These are phyloP conservation scores for Dalechampia spathulata DNA, from an alignment of 441 rosid species.

Conservation along the genomic window DNA sequence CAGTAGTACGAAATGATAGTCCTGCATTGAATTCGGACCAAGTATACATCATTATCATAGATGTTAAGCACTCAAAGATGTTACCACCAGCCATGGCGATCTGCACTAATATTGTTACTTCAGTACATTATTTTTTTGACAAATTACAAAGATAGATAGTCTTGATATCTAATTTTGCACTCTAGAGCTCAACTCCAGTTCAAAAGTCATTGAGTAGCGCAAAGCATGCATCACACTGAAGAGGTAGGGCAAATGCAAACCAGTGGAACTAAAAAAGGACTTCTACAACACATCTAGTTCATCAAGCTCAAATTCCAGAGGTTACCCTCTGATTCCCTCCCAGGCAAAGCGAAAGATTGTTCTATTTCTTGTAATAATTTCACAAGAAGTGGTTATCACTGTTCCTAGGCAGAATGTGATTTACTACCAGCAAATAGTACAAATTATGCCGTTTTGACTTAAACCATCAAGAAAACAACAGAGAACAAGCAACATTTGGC, in stretches of 20 bases:
- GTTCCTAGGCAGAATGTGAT: no score
- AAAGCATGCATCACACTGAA: not conserved
- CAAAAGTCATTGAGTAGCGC: not conserved
- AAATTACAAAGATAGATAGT: not conserved
- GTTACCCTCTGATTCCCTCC: no score
- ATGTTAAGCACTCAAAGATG: not conserved
- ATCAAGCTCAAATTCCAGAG: no score
- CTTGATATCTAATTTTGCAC: not conserved
- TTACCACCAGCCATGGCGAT: not conserved
- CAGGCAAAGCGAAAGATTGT: no score
- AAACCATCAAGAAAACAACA: no score
- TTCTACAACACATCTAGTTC: not conserved
- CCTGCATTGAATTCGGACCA: conserved; percentile 31
- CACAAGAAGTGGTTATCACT: no score
- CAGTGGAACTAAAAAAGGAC: no score
- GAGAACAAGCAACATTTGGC: no score
- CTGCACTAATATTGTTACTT: not conserved
- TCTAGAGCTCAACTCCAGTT: not conserved
- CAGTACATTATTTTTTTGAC: not conserved
- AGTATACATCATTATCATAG: not conserved
- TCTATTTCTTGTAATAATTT: no score
- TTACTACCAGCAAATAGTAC: no score
- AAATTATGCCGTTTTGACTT: no score
- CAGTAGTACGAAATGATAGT: conserved; percentile 71
- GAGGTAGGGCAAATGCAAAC: not conserved